phyloP scores from a whole-genome alignment of 257 asterid genomes.

The Vinca minor region DNA sequence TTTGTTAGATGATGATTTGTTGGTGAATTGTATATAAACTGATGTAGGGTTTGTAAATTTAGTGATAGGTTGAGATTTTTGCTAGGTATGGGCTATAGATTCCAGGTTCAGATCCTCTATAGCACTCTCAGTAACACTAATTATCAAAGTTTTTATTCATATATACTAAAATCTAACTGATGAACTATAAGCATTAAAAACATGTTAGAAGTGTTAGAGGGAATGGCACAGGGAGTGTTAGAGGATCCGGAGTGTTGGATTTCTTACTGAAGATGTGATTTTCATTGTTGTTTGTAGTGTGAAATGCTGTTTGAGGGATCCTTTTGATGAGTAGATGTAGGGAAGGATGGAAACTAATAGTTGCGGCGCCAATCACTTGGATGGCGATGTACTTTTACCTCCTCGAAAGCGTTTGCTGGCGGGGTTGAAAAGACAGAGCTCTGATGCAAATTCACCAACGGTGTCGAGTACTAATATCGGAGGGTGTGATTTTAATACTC shows the following conservation, averaged over 20 bases:
- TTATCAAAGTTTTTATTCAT: too few species aligned
- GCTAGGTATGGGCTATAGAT: slow-evolving; percentile 15
- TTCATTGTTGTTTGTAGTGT: slow-evolving; percentile 27
- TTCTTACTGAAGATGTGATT: slow-evolving; percentile 25
- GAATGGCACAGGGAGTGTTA: too few species aligned
- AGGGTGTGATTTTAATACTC: slow-evolving; percentile 35
- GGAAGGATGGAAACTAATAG: slow-evolving; percentile 53
- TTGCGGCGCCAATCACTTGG: slow-evolving; percentile 57
- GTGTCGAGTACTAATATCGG: slow-evolving; percentile 28
- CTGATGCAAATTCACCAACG: slow-evolving; percentile 49
- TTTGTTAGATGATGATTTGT: slow-evolving; percentile 22
- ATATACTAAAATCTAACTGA: too few species aligned
- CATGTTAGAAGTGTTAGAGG: too few species aligned
- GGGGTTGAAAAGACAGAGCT: slow-evolving; percentile 76
- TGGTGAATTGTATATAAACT: slow-evolving; percentile 18
- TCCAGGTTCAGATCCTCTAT: too few species aligned
- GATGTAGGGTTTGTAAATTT: slow-evolving; percentile 22
- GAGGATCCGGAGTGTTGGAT: too few species aligned
- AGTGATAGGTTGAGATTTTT: slow-evolving; percentile 8
- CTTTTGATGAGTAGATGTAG: slow-evolving; percentile 40
- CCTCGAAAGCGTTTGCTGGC: slow-evolving; percentile 93
- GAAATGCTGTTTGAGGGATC: slow-evolving; percentile 28
- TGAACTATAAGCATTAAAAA: too few species aligned
- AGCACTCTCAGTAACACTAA: too few species aligned
- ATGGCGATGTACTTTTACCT: slow-evolving; percentile 82